These are phyloP conservation scores for Phialophora verrucosa DNA, from an alignment of 2,329 filamentous ascomycete species.

Conservation along the genomic window DNA sequence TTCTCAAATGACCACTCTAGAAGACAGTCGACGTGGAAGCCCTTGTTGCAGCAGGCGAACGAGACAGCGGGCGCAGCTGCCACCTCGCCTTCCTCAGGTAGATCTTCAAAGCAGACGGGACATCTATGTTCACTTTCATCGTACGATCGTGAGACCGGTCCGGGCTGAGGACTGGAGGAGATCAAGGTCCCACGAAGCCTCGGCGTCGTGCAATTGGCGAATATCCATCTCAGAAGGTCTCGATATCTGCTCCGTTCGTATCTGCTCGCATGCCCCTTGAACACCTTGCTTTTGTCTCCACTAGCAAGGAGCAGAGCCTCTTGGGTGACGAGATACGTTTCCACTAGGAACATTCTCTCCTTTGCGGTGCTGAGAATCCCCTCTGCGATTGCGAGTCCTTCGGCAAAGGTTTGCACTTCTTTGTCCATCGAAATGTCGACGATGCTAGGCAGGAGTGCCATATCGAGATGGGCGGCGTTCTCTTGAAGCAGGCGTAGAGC, in stretches of 20 bases:
- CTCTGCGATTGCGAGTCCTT: neutral
- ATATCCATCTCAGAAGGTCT: neutral
- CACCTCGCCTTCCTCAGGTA: neutral
- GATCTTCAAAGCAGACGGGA: neutral
- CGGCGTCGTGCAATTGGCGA: neutral
- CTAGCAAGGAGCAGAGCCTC: neutral
- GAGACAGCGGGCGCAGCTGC: neutral
- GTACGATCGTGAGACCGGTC: neutral
- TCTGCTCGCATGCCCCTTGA: neutral
- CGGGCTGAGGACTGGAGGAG: neutral
- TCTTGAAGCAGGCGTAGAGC: neutral
- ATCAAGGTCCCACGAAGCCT: neutral
- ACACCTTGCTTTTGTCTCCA: neutral
- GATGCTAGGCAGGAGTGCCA: neutral
- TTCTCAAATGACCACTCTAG: neutral
- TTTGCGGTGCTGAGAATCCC: neutral
- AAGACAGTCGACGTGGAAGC: neutral
- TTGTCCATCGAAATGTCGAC: neutral
- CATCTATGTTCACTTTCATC: neutral
- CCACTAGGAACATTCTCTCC: neutral
- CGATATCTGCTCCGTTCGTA: constrained; percentile 2
- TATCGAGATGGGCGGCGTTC: neutral
- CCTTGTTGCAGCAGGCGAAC: neutral
- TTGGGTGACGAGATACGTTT: neutral
- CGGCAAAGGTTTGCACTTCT: neutral